Percentiles rank a stretch among this genome's conserved stretches.
Evolutionary conservation across 768 basidiomycete species (phyloP).

Genomic region (Trametes meyenii): DNA sequence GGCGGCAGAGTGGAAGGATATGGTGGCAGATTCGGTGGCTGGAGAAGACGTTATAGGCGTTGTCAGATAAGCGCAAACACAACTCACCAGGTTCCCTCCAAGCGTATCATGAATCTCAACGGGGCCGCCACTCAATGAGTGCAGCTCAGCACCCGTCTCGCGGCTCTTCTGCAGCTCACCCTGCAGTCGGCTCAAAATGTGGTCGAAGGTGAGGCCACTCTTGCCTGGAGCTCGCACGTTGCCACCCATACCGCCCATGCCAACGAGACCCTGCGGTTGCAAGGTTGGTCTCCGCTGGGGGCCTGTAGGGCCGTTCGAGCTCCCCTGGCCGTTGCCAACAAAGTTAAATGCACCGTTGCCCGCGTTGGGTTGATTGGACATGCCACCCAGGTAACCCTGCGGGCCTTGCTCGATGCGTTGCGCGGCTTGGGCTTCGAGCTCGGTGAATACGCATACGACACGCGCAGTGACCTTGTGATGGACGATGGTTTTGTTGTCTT

Average conservation of each 20-base stretch:
- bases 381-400: constrained; percentile 30
- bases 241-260: too few relatives aligned
- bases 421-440: constrained; percentile 79
- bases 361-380: constrained; percentile 38
- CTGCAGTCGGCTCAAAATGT: constrained; percentile 84
- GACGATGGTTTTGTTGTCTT: too few relatives aligned
- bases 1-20: constrained; percentile 71
- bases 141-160: constrained; percentile 88
- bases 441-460: too few relatives aligned
- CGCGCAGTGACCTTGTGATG: too few relatives aligned
- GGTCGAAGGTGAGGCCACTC: too few relatives aligned
- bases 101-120: constrained; percentile 89
- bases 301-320: constrained; percentile 34
- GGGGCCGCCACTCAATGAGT: constrained; percentile 76
- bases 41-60: constrained; percentile 41
- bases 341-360: constrained; percentile 50
- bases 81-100: too few relatives aligned
- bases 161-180: constrained; percentile 94
- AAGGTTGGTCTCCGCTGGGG: constrained; percentile 58
- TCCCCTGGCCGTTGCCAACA: constrained; percentile 37
- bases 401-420: constrained; percentile 65
- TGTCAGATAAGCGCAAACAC: too few relatives aligned
- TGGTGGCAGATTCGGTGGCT: constrained; percentile 64
- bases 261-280: too few relatives aligned
- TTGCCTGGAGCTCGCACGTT: too few relatives aligned